Base-by-base conservation (phyloP, 176 grass and related monocot genomes). In the Thalia dealbata region DNA sequence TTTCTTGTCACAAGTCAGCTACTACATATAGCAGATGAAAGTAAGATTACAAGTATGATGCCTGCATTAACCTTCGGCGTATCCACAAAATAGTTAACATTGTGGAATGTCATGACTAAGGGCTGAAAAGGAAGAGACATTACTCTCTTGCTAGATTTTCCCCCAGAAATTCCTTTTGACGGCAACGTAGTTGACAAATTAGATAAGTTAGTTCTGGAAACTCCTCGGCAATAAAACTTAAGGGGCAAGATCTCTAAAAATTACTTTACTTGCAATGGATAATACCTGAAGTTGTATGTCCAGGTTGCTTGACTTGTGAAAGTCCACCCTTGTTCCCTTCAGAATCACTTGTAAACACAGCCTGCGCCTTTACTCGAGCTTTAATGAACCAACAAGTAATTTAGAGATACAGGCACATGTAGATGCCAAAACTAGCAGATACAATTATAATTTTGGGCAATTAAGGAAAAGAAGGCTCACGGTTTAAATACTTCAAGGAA, bases 41-140 rank as follows among this genome's bases (percentile, higher is more conserved):
- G 60, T 61, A 29, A n/a, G 14, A n/a, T 30, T 27, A 71, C 22
- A 58, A 56, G 50, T 14, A 64, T 56, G 6, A 82, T 46, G 7
- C 69, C 68, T 61, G 7, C 69, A 74, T 61, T 56, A 71, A 91
- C 89, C 85, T 91, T 88, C 25, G 85, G 89, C 75, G 85, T 83
- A 65, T 88, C 73, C 3, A 91, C 85, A 70, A 80, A 91, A 61
- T 91, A 91, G 73, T 80, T 88, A 24, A 91, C 83, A 64, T 83
- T 78, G 63, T 88, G 77, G 52, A 91, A 91, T 35, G 89, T 85
- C 89, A 91, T 85, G 22, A 71, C 82, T 69, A 83, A 42, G 41
- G 85, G 85, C 80, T 85, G 89, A 75, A 91, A 91, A 55, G 89
- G 85, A 46, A 91, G 71, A 69, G 79, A 84, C 88, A 91, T 91